Evolutionary conservation across 495 filamentous ascomycete genomes (phyloP).

Genomic region (Tuber melanosporum): DNA sequence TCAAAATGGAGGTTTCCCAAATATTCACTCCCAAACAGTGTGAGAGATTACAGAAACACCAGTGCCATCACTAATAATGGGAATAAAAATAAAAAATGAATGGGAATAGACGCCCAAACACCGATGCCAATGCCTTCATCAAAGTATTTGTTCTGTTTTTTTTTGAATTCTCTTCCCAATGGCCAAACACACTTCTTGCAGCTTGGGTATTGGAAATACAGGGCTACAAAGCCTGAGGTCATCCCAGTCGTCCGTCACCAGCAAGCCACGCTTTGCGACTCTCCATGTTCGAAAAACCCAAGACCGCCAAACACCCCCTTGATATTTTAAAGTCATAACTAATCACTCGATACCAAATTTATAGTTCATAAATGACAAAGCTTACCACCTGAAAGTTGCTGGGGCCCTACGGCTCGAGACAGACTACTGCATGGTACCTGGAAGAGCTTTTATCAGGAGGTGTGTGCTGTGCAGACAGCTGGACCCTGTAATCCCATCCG

Average conservation of each 20-base stretch:
- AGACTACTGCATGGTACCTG: background rate
- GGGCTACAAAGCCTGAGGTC: background rate
- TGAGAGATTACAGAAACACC: background rate
- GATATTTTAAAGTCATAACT: background rate
- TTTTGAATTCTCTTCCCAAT: background rate
- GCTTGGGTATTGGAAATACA: background rate
- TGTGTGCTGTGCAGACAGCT: background rate
- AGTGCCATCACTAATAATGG: background rate
- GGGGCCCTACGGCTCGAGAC: background rate
- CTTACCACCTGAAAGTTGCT: background rate
- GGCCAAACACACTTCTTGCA: background rate
- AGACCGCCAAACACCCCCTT: background rate
- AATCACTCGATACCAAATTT: background rate
- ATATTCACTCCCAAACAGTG: background rate
- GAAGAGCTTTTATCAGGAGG: background rate
- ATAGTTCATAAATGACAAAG: background rate
- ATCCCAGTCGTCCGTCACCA: background rate
- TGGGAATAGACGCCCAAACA: background rate
- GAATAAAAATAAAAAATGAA: background rate
- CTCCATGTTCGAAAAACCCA: background rate
- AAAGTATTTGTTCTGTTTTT: background rate
- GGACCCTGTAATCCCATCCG: background rate
- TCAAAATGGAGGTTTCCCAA: background rate
- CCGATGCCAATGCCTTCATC: background rate
- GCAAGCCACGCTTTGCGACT: background rate